phyloP scores from a whole-genome alignment of 306 rosid species.

The Medicago lupulina region DNA sequence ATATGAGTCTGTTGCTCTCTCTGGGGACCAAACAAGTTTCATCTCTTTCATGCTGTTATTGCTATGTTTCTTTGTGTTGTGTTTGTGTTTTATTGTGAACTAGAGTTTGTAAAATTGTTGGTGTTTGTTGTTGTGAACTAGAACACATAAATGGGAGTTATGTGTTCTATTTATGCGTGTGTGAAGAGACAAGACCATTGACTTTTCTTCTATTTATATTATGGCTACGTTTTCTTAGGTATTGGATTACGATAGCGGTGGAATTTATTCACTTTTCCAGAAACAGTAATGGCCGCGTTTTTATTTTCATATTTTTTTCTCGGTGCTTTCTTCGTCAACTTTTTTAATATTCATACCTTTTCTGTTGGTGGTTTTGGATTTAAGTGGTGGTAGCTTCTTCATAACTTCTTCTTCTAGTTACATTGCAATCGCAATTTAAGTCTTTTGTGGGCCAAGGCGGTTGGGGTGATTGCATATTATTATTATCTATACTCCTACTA shows the following conservation, averaged over 20 bases:
- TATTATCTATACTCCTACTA: neutral
- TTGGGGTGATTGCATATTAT: neutral
- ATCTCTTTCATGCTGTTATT: constrained; percentile 36
- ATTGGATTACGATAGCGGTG: constrained; percentile 48
- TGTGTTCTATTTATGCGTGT: constrained; percentile 15
- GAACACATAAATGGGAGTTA: neutral
- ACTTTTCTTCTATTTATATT: constrained; percentile 42
- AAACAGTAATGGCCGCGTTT: neutral
- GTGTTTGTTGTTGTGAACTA: neutral
- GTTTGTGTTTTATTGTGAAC: too few relatives aligned
- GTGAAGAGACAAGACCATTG: constrained; percentile 48
- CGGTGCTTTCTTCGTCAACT: constrained; percentile 27
- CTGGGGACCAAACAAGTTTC: constrained; percentile 97
- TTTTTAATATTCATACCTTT: neutral
- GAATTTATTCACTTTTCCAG: neutral
- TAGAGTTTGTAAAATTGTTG: neutral
- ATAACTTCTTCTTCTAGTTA: neutral
- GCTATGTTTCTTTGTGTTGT: neutral
- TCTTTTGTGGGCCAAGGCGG: constrained; percentile 31
- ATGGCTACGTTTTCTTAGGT: constrained; percentile 41
- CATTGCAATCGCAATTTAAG: neutral
- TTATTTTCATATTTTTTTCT: constrained; percentile 28
- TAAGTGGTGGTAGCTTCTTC: constrained; percentile 23
- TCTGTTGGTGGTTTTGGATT: constrained; percentile 38
- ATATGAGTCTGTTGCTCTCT: constrained; percentile 83